Evolutionary conservation across 116 monocot genomes (phyloP), one percentile per base, ranked within the genome.

Genomic region (Posidonia oceanica): DNA sequence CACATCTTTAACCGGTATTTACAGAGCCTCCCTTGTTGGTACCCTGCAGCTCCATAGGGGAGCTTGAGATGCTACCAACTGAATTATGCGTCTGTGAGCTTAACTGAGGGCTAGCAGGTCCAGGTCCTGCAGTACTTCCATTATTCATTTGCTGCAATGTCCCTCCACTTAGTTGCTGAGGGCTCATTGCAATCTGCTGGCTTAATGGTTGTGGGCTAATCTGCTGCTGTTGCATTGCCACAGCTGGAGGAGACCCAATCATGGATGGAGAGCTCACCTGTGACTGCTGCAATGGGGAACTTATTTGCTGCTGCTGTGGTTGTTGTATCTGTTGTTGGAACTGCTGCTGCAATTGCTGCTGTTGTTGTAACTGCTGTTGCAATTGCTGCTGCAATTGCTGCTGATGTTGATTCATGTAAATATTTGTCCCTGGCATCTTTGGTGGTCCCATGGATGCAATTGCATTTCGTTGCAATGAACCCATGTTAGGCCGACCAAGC

Each of bases 401-500:
- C 61, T 69, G 76, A 23, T 68, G 69, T 23, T 52, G 64, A 65
- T 75, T 94, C 69, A 94, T 39, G 79, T 85, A 93, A 72, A 87
- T 84, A 54, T 84, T 87, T 36, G 73, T 7, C 7, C 83, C 85
- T 1, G 84, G 67, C 40, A 85, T 74, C 75, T 92, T 97, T 52
- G 97, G 97, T 17, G 93, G 97, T n/a, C 93, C 97, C 97, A 98
- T 97, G 37, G 84, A 69, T 2, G 86, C 72, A 75, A 91, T 74
- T 40, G 79, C 63, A 64, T 63, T 83, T 41, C 87, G 66, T 69
- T 92, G 92, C 77, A 97, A 58, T 41, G 72, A 44, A 75, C 52
- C 83, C 72, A 87, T 77, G 70, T 72, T 90, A 54, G 77, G 70
- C 39, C 97, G 83, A 67, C 79, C 80, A 62, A 97, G 63, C 87